These are phyloP conservation scores for Daldinia vernicosa DNA, from an alignment of 495 filamentous ascomycete species.

Conservation along the genomic window DNA sequence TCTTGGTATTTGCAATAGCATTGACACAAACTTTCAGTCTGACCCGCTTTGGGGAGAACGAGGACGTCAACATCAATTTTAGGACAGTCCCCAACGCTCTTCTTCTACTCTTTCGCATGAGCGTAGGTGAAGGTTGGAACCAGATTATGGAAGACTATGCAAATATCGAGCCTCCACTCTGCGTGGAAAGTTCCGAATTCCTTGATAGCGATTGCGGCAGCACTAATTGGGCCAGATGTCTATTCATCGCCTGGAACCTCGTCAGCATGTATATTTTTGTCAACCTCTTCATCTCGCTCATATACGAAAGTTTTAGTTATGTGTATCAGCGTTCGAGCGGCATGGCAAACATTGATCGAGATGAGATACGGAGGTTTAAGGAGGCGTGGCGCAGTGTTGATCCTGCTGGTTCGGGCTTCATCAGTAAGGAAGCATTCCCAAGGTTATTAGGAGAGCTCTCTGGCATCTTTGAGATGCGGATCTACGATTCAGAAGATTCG, in stretches of 20 bases:
- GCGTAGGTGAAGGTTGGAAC: constrained; percentile 96
- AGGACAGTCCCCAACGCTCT: constrained; percentile 91
- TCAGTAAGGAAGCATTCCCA: constrained; percentile 91
- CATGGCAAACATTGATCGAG: constrained; percentile 82
- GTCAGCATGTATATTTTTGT: constrained; percentile 99
- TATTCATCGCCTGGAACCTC: constrained; percentile 98
- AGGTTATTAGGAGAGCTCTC: constrained; percentile 89
- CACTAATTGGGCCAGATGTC: constrained; percentile 79
- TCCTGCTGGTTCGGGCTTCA: constrained; percentile 88
- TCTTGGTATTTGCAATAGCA: constrained; percentile 95
- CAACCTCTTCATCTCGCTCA: constrained; percentile 96
- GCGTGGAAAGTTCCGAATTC: constrained; percentile 71
- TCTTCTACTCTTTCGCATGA: constrained; percentile 91
- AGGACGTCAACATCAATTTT: constrained; percentile 88
- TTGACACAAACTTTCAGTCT: constrained; percentile 96
- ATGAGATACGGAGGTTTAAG: constrained; percentile 96
- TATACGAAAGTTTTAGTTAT: constrained; percentile 99
- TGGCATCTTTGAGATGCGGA: constrained; percentile 96
- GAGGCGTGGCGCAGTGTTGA: constrained; percentile 97
- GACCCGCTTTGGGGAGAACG: constrained; percentile 80
- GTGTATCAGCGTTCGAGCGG: constrained; percentile 96
- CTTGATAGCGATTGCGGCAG: constrained; percentile 94
- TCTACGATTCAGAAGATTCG: constrained; percentile 90
- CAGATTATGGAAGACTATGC: constrained; percentile 96
- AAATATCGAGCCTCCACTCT: constrained; percentile 75